Evolutionary conservation across 2,329 filamentous ascomycete genomes (phyloP).

Genomic region (Sclerotinia minor): DNA sequence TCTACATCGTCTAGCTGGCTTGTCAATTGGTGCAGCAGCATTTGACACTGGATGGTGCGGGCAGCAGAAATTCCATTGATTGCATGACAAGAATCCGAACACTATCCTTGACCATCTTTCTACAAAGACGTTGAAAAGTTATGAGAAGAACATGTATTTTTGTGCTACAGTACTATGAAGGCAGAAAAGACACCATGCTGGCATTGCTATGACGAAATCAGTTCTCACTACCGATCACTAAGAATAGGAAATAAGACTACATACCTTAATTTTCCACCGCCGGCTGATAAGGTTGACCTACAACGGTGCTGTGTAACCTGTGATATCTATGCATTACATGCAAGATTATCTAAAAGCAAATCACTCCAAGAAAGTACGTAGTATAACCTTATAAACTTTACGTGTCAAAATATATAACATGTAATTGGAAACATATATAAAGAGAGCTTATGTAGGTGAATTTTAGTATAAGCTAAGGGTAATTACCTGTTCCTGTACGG

Average conservation of each 20-base stretch:
- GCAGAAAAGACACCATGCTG: neutral
- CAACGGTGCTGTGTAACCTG: neutral
- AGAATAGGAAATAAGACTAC: neutral
- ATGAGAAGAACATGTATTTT: neutral
- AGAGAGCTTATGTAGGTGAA: no score
- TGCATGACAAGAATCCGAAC: slow-evolving; percentile 1
- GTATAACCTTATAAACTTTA: no score
- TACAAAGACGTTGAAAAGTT: neutral
- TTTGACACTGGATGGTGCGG: neutral
- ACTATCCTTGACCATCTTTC: neutral
- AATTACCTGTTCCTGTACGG: no score
- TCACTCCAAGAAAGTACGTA: no score
- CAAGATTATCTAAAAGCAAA: no score
- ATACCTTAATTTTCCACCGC: neutral
- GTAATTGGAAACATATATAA: no score
- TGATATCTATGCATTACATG: neutral
- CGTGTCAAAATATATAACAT: no score
- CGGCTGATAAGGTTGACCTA: neutral
- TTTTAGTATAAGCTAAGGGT: no score
- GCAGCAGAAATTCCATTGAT: neutral
- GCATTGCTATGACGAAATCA: neutral
- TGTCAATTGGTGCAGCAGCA: slow-evolving; percentile 3
- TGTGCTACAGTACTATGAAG: no score
- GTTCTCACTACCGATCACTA: no score
- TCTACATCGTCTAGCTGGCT: neutral